Evolutionary conservation across 306 rosid species (phyloP).

Genomic region (Alnus rubra): DNA sequence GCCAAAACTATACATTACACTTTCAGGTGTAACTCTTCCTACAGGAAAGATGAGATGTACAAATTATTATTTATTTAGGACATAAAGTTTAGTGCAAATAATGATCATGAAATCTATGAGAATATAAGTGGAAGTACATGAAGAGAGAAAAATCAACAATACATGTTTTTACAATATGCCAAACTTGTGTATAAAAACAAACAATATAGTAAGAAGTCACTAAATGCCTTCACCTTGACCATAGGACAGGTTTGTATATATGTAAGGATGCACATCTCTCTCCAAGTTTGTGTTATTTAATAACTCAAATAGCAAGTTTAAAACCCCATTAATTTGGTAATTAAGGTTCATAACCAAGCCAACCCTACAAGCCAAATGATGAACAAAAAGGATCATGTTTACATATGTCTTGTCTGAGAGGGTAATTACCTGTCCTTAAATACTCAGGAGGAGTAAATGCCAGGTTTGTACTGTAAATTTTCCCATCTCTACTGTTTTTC

Average conservation of each 20-base stretch:
- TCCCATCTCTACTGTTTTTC: conserved; percentile 98
- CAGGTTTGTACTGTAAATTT: conserved; percentile 93
- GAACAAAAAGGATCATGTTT: conserved; percentile 8
- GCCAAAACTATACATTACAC: conserved; percentile 92
- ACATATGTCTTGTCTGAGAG: conserved; percentile 5
- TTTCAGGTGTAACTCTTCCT: conserved; percentile 95
- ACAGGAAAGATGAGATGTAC: conserved; percentile 23
- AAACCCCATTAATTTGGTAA: background rate
- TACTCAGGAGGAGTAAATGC: conserved; percentile 97
- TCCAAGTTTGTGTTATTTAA: background rate
- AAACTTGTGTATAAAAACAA: background rate
- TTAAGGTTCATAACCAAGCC: conserved; percentile 17
- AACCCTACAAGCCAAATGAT: conserved; percentile 3
- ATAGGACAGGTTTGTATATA: background rate
- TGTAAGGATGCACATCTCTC: background rate
- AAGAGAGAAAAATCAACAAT: background rate
- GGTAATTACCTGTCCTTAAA: conserved; percentile 71
- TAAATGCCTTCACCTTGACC: conserved; percentile 2
- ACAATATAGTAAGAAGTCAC: background rate
- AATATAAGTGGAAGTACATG: background rate
- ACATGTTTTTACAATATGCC: background rate
- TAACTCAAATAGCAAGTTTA: background rate
- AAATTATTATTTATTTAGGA: conserved; percentile 2
- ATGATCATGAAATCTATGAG: conserved; percentile 7
- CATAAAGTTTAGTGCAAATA: conserved; percentile 10